Percentiles rank a stretch among this genome's conserved stretches.
phyloP scores from a whole-genome alignment of 2,329 filamentous ascomycete species.

The Epichloe uncinata region DNA sequence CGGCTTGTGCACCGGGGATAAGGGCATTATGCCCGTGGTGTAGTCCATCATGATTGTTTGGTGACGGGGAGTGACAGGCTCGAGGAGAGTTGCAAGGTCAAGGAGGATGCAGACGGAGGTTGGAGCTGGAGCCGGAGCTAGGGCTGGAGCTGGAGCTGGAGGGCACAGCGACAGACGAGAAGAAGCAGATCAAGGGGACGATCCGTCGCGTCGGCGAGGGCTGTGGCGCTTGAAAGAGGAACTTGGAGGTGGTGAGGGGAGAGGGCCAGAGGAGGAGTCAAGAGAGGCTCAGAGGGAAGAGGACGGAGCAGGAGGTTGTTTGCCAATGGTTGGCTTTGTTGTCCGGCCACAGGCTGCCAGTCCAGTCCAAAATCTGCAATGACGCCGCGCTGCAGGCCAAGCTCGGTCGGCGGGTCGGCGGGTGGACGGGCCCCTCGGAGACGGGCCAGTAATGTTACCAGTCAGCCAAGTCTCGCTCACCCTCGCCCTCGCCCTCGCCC shows the following conservation, averaged over 20 bases:
- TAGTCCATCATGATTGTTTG: slow-evolving; percentile 15
- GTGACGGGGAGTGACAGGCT: neutral
- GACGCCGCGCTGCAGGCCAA: neutral
- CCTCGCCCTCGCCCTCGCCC: no score
- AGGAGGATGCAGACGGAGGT: neutral
- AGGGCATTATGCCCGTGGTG: slow-evolving; percentile 33
- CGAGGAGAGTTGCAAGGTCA: neutral
- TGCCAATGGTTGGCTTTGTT: neutral
- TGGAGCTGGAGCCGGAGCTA: neutral
- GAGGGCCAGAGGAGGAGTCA: neutral
- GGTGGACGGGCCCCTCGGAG: neutral
- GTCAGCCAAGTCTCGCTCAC: no score
- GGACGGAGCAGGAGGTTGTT: neutral
- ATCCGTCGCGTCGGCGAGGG: neutral
- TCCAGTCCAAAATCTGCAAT: neutral
- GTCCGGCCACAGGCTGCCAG: neutral
- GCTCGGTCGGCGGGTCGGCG: neutral
- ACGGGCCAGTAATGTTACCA: no score
- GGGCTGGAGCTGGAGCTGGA: neutral
- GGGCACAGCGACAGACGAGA: neutral
- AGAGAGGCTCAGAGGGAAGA: neutral
- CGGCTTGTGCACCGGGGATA: slow-evolving; percentile 50
- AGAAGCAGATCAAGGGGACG: neutral
- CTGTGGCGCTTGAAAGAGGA: neutral
- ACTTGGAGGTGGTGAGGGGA: neutral